Evolutionary conservation across 805 yeast genomes (phyloP).

Genomic region (Wickerhamiella lipophila): DNA sequence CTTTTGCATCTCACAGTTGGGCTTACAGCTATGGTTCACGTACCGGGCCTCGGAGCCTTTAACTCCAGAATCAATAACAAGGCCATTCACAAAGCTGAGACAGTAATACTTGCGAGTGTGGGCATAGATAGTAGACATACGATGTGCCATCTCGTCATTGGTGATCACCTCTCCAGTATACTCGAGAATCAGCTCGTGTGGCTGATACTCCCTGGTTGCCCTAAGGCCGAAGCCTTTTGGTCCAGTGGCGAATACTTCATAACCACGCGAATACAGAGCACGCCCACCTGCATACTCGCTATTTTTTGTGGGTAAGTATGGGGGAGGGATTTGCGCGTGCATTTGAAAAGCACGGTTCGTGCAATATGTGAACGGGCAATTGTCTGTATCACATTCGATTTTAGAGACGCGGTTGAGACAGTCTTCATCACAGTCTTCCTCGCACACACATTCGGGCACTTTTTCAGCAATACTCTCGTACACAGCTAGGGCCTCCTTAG

Average conservation of each 20-base stretch:
- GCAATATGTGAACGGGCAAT: conserved; percentile 29
- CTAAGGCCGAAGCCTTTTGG: conserved; percentile 35
- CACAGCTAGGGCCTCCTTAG: not conserved
- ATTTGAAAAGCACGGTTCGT: conserved; percentile 31
- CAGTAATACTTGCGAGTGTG: conserved; percentile 31
- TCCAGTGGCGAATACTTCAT: conserved; percentile 29
- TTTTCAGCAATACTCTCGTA: conserved; percentile 7
- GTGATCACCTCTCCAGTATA: conserved; percentile 40
- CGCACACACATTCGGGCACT: conserved; percentile 21
- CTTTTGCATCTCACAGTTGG: conserved; percentile 38
- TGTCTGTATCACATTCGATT: conserved; percentile 28
- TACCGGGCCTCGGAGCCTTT: conserved; percentile 39
- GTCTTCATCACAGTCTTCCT: conserved; percentile 26
- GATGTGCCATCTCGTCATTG: conserved; percentile 29
- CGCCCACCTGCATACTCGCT: conserved; percentile 3
- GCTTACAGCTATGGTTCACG: conserved; percentile 39
- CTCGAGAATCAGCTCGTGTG: conserved; percentile 35
- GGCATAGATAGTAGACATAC: conserved; percentile 30
- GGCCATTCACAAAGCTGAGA: conserved; percentile 33
- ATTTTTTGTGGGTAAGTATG: not conserved
- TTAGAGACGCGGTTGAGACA: conserved; percentile 29
- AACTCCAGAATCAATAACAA: conserved; percentile 35
- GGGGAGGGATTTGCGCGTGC: conserved; percentile 16
- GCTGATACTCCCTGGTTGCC: conserved; percentile 29
- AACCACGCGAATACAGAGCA: conserved; percentile 16